Conservation (phyloP, 176 grass and related monocot species). For the Triticum urartu region DNA sequence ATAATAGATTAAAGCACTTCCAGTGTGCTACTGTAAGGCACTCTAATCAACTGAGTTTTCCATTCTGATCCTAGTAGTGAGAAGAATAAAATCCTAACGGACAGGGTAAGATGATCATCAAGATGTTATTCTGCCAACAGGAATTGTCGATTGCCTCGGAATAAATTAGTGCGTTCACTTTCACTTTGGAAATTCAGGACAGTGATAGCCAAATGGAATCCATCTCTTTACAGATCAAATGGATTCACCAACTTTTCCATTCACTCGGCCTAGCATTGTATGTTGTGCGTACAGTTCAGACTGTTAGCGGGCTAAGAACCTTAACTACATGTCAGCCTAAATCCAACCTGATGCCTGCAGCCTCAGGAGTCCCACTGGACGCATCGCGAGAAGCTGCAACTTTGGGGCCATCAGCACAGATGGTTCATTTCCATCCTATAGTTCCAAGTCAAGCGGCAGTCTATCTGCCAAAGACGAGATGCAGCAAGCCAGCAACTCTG, state of each 20-base stretch:
- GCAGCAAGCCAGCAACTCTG: constrained; percentile 30
- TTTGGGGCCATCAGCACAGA: constrained; percentile 23
- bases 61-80: background rate
- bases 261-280: too few relatives aligned
- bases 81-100: constrained; percentile 42
- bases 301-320: too few relatives aligned
- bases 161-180: constrained; percentile 84
- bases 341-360: background rate
- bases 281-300: too few relatives aligned
- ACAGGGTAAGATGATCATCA: constrained; percentile 88
- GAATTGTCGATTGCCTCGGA: constrained; percentile 71
- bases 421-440: background rate
- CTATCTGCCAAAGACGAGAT: constrained; percentile 44
- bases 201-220: background rate
- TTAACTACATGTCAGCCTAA: too few relatives aligned
- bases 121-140: constrained; percentile 63
- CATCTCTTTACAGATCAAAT: too few relatives aligned
- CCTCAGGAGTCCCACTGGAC: background rate
- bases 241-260: too few relatives aligned
- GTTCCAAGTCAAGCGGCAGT: constrained; percentile 44
- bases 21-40: background rate
- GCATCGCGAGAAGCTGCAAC: constrained; percentile 25
- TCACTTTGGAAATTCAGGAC: constrained; percentile 80
- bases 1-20: background rate
- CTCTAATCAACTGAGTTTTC: constrained; percentile 10